Evolutionary conservation across 148 eudicot species (phyloP).

Genomic region (Tetragonia tetragonoides): DNA sequence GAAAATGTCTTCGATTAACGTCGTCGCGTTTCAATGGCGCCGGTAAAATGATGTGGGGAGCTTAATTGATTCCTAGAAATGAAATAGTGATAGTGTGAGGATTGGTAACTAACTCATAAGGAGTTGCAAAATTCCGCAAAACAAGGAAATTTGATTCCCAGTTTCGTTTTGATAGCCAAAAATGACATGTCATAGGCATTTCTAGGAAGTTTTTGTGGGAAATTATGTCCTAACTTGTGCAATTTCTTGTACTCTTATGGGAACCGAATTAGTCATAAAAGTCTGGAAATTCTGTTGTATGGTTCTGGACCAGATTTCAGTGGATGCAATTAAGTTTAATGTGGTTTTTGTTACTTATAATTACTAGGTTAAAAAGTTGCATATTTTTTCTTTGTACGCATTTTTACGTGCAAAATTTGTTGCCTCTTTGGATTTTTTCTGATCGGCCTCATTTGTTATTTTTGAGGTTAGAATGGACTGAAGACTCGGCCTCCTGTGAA

Average conservation of each 20-base stretch:
- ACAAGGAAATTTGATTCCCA: neutral
- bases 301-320: neutral
- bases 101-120: neutral
- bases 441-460: conserved; percentile 5
- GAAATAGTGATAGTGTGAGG: neutral
- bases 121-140: neutral
- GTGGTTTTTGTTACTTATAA: neutral
- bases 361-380: neutral
- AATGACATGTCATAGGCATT: neutral
- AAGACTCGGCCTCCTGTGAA: conserved; percentile 39
- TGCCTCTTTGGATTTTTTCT: neutral
- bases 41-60: neutral
- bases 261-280: neutral
- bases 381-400: neutral
- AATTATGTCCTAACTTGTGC: neutral
- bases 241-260: neutral
- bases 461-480: conserved; percentile 30
- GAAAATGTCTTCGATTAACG: too few species aligned
- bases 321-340: neutral
- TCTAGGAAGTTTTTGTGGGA: neutral
- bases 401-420: neutral
- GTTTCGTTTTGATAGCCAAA: too few species aligned
- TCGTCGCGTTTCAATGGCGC: neutral
- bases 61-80: neutral
- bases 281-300: neutral